Conservation (phyloP, 768 basidiomycete species). For the Tricholoma terreum region DNA sequence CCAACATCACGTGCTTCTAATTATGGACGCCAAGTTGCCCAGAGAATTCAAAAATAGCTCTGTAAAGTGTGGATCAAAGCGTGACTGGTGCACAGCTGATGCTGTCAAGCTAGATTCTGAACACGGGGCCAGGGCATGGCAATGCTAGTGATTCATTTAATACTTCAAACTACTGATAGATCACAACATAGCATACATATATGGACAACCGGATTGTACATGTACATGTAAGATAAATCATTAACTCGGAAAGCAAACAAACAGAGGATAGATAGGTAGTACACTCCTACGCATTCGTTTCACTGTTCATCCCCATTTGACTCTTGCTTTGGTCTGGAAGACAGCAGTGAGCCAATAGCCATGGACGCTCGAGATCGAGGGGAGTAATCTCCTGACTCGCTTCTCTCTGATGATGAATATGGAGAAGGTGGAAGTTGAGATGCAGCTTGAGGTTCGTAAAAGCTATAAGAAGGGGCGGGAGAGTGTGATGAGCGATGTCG, state of each 20-base stretch:
- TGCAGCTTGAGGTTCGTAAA: slow-evolving; percentile 33
- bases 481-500: slow-evolving; percentile 63
- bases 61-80: not conserved
- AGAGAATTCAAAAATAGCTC: not conserved
- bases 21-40: not conserved
- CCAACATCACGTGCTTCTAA: not conserved
- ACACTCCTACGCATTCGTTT: slow-evolving; percentile 14
- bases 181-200: not conserved
- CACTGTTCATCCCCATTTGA: slow-evolving; percentile 30
- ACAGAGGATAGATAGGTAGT: not conserved
- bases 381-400: slow-evolving; percentile 66
- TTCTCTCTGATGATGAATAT: slow-evolving; percentile 64
- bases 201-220: slow-evolving; percentile 4
- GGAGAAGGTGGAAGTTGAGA: slow-evolving; percentile 62
- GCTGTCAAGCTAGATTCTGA: slow-evolving; percentile 15
- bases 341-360: slow-evolving; percentile 76
- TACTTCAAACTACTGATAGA: not conserved
- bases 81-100: too few relatives aligned
- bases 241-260: not conserved
- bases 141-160: not conserved
- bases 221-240: not conserved
- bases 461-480: slow-evolving; percentile 43
- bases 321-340: slow-evolving; percentile 41
- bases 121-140: slow-evolving; percentile 17
- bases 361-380: slow-evolving; percentile 72